A percentile compares a stretch with the other conserved stretches of the same genome.
These are phyloP conservation scores for Fusarium sterilihyphosum DNA, from an alignment of 2,329 filamentous ascomycete genomes.

Conservation along the genomic window DNA sequence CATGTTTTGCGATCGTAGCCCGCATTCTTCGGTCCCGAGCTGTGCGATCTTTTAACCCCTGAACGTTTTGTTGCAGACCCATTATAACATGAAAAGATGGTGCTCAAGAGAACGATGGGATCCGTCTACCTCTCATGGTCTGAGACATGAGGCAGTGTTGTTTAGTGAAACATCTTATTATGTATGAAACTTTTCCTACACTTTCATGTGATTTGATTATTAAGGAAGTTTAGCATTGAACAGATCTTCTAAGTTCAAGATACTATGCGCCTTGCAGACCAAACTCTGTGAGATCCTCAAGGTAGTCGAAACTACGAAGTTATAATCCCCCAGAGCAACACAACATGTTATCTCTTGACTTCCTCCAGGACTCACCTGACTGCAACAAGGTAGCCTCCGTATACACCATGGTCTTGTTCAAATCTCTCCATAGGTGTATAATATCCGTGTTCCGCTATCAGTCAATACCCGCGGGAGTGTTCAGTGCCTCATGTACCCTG, in stretches of 20 bases:
- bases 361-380: background rate
- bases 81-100: background rate
- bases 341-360: background rate
- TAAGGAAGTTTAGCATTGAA: background rate
- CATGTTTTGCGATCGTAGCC: background rate
- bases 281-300: background rate
- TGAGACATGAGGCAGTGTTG: slow-evolving; percentile 19
- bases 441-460: background rate
- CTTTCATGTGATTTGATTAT: background rate
- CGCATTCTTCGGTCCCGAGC: slow-evolving; percentile 6
- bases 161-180: slow-evolving; percentile 15
- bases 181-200: background rate
- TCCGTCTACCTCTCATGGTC: background rate
- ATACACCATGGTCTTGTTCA: background rate
- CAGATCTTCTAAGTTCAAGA: background rate
- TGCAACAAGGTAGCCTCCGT: background rate
- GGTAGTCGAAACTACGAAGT: background rate
- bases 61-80: background rate
- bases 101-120: slow-evolving; percentile 1
- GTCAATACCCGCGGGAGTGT: background rate
- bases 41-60: background rate
- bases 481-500: background rate
- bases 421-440: background rate
- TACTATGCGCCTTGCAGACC: background rate
- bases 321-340: background rate